Base-by-base conservation (phyloP, 192 early-diverging fungal species). In the Linderina pennispora region DNA sequence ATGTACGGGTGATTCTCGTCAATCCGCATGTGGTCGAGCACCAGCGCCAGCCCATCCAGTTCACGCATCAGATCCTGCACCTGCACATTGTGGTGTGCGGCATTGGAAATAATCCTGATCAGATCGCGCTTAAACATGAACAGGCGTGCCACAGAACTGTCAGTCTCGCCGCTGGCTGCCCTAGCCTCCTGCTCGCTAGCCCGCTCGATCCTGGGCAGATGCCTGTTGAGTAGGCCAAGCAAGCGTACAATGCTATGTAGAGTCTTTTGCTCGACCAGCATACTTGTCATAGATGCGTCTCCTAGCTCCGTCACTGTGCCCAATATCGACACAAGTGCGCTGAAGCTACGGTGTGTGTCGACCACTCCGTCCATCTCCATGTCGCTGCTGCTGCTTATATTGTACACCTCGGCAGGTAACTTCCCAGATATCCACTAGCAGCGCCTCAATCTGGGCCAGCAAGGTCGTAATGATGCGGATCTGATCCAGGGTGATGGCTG, bases 1-100 rank as follows among this genome's bases (percentile, higher is more conserved):
- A 73, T 73, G 24, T 61, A 73, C 21, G 69, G 69, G 23, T 73
- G 62, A 37, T 62, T 65, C 19, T 65, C 69, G 38, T 73, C 69
- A n/a, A 73, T 65, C 26, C 43, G 51, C 53, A 57, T 55, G 42
- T 73, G 53, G 45, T 73, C 54, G 23, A 73, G 43, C 14, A 73
- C 63, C 33, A 73, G 43, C 17, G 62, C 49, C 19, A 73, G 47
- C 1, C 69, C 69, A 24, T 45, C 62, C 3, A 60, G 42, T 32
- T 73, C 69, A 8, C 69, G 57, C 3, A 61, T 31, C 46, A 54
- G 18, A 36, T 73, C 50, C 51, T 65, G 69, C 14, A 40, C 57
- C 1, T 36, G 33, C 2, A 21, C 10, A 45, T 49, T 55, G n/a
- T 43, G 34, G 50, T 65, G 25, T 4, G 62, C 46, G 5, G 50